Conservation (phyloP, 176 grass and related monocot species). For the Carex parvula region DNA sequence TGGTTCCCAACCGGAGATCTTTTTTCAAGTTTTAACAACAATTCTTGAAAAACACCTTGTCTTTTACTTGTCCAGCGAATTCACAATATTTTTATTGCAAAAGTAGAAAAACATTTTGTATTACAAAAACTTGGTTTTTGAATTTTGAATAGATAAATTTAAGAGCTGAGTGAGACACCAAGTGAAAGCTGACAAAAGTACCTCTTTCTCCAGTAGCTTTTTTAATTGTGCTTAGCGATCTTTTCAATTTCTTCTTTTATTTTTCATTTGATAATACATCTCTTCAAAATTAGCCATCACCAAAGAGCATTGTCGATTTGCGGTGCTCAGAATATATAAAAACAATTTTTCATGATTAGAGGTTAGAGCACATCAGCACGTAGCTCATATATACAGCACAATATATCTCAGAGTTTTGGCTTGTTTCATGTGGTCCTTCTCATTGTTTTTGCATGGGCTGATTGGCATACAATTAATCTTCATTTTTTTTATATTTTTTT, state of each 20-base stretch:
- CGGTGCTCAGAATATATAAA: not conserved
- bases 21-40: no score
- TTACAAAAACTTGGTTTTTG: not conserved
- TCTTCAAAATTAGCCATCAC: not conserved
- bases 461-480: not conserved
- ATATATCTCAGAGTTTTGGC: not conserved
- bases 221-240: not conserved
- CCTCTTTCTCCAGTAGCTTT: not conserved
- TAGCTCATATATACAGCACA: not conserved
- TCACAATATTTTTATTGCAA: not conserved
- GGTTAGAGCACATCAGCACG: not conserved
- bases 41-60: no score
- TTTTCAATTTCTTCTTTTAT: no score
- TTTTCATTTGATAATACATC: not conserved
- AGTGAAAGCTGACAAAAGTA: conserved; percentile 12
- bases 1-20: no score
- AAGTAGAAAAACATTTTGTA: no score
- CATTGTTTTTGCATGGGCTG: not conserved
- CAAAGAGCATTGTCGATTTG: not conserved
- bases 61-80: not conserved
- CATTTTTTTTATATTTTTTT: not conserved
- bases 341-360: conserved; percentile 1
- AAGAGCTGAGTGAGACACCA: not conserved
- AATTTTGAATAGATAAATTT: not conserved
- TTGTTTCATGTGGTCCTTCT: not conserved